These are phyloP conservation scores for Rhizopogon vulgaris DNA, from an alignment of 768 basidiomycete species.

Conservation along the genomic window DNA sequence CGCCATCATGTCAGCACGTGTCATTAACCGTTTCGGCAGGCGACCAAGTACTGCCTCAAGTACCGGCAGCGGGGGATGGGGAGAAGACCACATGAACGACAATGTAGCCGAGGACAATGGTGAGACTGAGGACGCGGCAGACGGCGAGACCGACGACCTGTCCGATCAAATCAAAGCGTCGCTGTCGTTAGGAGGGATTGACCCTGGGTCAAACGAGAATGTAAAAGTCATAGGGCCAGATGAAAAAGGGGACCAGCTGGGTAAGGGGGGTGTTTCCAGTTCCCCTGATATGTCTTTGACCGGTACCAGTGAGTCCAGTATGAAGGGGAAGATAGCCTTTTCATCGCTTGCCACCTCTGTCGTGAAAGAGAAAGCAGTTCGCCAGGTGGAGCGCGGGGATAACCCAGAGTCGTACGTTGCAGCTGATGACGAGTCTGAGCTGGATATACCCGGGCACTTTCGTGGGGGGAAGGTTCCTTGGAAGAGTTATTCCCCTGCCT, in stretches of 20 bases:
- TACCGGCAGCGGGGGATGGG: slow-evolving; percentile 31
- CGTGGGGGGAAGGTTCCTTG: slow-evolving; percentile 18
- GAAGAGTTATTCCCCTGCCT: not conserved
- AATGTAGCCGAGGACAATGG: slow-evolving; percentile 27
- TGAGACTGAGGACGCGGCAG: slow-evolving; percentile 23
- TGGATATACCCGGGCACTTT: slow-evolving; percentile 51
- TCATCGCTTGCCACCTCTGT: not conserved
- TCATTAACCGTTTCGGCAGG: slow-evolving; percentile 27
- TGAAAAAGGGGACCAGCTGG: slow-evolving; percentile 13
- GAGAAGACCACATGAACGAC: slow-evolving; percentile 24
- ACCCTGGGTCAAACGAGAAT: slow-evolving; percentile 35
- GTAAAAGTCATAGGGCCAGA: slow-evolving; percentile 32
- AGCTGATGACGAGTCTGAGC: slow-evolving; percentile 25
- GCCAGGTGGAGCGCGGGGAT: slow-evolving; percentile 1
- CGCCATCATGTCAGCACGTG: slow-evolving; percentile 53
- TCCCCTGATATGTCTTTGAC: slow-evolving; percentile 14
- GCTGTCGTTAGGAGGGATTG: slow-evolving; percentile 22
- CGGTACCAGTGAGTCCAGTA: slow-evolving; percentile 8
- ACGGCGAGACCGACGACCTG: slow-evolving; percentile 14
- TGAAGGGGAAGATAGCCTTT: slow-evolving; percentile 9
- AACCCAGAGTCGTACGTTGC: slow-evolving; percentile 4
- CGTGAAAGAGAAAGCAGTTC: not conserved
- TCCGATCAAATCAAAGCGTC: slow-evolving; percentile 17
- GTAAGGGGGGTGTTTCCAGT: slow-evolving; percentile 18
- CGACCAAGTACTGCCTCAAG: slow-evolving; percentile 14